These are phyloP conservation scores for Suillus decipiens DNA, from an alignment of 768 basidiomycete species.

Conservation along the genomic window DNA sequence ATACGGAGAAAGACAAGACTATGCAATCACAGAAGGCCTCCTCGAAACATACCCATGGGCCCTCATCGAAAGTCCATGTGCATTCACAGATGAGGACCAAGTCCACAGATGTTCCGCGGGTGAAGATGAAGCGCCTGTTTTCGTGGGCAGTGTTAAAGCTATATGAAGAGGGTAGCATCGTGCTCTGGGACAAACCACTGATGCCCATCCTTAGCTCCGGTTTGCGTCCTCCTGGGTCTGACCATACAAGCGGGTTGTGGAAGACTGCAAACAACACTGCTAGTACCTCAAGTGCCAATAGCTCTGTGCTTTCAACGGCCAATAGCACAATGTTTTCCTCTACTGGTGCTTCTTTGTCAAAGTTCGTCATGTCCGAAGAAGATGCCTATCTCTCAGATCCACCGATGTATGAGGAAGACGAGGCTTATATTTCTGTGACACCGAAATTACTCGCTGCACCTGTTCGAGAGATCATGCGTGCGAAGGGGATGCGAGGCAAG, in stretches of 20 bases:
- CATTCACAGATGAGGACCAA: slow-evolving; percentile 1
- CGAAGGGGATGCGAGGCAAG: slow-evolving; percentile 29
- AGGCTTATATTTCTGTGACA: slow-evolving; percentile 67
- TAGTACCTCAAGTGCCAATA: slow-evolving; percentile 28
- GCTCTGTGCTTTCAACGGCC: slow-evolving; percentile 19
- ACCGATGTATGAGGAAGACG: slow-evolving; percentile 57
- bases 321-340: slow-evolving; percentile 28
- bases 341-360: slow-evolving; percentile 31
- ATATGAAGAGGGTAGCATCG: slow-evolving; percentile 70
- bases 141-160: slow-evolving; percentile 63
- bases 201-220: slow-evolving; percentile 18
- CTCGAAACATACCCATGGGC: background rate
- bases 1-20: slow-evolving; percentile 38
- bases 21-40: background rate
- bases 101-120: slow-evolving; percentile 27
- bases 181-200: slow-evolving; percentile 70
- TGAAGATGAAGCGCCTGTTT: slow-evolving; percentile 70
- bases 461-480: slow-evolving; percentile 48
- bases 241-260: slow-evolving; percentile 49
- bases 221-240: slow-evolving; percentile 10
- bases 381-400: slow-evolving; percentile 63
- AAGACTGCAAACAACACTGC: slow-evolving; percentile 35
- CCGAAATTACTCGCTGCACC: slow-evolving; percentile 47
- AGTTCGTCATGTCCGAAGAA: slow-evolving; percentile 27
- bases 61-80: background rate